These are phyloP conservation scores for Phialocephala sp. DNA, from an alignment of 2,329 filamentous ascomycete genomes.

Conservation along the genomic window DNA sequence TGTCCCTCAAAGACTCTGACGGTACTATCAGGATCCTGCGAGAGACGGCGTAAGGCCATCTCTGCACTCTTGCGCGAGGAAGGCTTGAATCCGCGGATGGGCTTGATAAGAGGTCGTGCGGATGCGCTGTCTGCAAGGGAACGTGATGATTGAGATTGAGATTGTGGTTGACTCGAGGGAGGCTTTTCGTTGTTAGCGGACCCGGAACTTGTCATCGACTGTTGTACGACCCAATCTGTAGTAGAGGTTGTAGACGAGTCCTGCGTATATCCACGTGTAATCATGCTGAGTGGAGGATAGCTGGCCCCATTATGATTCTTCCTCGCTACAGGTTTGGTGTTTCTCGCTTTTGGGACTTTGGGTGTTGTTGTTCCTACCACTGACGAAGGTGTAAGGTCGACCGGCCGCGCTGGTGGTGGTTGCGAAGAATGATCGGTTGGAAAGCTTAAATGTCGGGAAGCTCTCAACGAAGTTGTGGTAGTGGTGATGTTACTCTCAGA, in stretches of 20 bases:
- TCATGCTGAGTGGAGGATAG: slow-evolving; percentile 38
- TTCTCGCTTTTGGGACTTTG: background rate
- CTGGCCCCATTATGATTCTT: slow-evolving; percentile 1
- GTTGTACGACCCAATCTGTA: slow-evolving; percentile 40
- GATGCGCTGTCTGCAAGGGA: slow-evolving; percentile 19
- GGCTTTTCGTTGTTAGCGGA: slow-evolving; percentile 17
- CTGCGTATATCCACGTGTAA: slow-evolving; percentile 33
- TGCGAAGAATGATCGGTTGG: slow-evolving; percentile 10
- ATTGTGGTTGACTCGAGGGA: slow-evolving; percentile 13
- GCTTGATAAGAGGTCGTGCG: slow-evolving; percentile 36
- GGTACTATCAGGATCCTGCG: slow-evolving; percentile 38
- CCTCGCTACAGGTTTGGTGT: background rate
- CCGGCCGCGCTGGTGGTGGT: background rate
- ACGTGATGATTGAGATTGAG: slow-evolving; percentile 20
- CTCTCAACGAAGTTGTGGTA: background rate
- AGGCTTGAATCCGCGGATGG: slow-evolving; percentile 38
- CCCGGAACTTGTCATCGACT: slow-evolving; percentile 25
- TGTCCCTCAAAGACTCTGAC: slow-evolving; percentile 38
- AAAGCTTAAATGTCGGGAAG: slow-evolving; percentile 7
- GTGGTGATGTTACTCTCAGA: background rate
- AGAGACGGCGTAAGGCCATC: slow-evolving; percentile 33
- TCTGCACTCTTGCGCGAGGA: slow-evolving; percentile 35
- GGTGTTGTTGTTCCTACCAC: background rate
- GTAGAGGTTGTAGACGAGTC: slow-evolving; percentile 22
- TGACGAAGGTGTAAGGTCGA: slow-evolving; percentile 1